phyloP scores from a whole-genome alignment of 2,329 filamentous ascomycete species.

The Cylindrodendrum hubeiense region DNA sequence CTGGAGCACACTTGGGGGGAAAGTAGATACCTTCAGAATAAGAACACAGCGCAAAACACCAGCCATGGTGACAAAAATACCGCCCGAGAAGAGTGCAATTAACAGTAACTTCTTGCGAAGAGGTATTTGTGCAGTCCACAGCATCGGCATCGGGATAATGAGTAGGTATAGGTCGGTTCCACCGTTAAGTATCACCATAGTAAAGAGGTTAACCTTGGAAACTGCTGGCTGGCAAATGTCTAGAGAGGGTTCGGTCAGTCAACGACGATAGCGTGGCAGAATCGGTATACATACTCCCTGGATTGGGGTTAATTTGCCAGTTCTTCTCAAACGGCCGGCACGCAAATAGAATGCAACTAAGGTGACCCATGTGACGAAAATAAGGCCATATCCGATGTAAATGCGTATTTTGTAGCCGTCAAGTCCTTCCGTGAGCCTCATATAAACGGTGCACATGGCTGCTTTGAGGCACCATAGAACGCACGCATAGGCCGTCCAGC shows the following conservation, averaged over 20 bases:
- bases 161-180: conserved; percentile 54
- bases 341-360: conserved; percentile 47
- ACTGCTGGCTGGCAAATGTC: conserved; percentile 53
- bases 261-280: background rate
- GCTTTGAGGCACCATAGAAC: conserved; percentile 64
- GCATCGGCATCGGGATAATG: conserved; percentile 58
- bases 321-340: conserved; percentile 50
- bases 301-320: conserved; percentile 56
- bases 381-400: conserved; percentile 46
- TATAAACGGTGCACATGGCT: conserved; percentile 64
- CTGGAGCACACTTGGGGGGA: background rate
- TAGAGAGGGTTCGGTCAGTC: background rate
- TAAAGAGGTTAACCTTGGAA: conserved; percentile 52
- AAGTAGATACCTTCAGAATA: conserved; percentile 43
- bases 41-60: conserved; percentile 51
- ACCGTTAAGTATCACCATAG: conserved; percentile 49
- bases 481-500: conserved; percentile 63
- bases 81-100: conserved; percentile 59
- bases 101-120: conserved; percentile 63
- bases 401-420: conserved; percentile 35
- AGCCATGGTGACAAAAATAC: conserved; percentile 52
- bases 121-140: conserved; percentile 63
- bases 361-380: conserved; percentile 47
- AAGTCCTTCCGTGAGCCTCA: conserved; percentile 54
- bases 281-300: conserved; percentile 46